Conservation (phyloP, 2,329 filamentous ascomycete genomes). For the Rhynchosporium agropyri region DNA sequence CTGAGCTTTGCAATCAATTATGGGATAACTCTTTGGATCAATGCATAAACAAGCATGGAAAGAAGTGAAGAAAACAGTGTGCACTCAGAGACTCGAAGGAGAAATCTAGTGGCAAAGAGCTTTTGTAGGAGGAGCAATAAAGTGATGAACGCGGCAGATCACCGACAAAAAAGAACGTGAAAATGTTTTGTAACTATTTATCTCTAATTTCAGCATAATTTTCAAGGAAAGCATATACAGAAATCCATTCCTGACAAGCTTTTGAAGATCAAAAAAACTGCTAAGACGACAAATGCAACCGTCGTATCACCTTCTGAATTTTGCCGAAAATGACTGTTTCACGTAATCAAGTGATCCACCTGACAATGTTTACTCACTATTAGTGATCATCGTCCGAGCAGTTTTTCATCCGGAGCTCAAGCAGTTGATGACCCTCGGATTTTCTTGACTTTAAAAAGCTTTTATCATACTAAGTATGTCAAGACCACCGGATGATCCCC, state of each 20-base stretch:
- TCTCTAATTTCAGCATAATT: too few species aligned
- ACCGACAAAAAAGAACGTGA: too few species aligned
- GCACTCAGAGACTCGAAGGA: not conserved
- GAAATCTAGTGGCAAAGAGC: not conserved
- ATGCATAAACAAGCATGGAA: constrained; percentile 22
- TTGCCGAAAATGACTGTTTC: constrained; percentile 4
- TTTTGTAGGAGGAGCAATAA: too few species aligned
- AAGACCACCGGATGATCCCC: not conserved
- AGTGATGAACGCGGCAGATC: too few species aligned
- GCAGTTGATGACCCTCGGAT: too few species aligned
- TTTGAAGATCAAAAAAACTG: not conserved
- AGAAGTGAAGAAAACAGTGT: not conserved
- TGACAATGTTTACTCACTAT: not conserved
- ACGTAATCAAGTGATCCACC: not conserved
- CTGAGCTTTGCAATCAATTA: constrained; percentile 54
- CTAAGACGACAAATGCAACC: not conserved
- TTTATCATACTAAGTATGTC: not conserved
- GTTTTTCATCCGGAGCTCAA: not conserved
- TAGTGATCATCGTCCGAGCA: too few species aligned
- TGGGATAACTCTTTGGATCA: constrained; percentile 51
- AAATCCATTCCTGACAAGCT: too few species aligned
- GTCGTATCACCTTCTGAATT: not conserved
- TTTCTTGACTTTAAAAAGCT: not conserved
- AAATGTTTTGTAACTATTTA: too few species aligned
- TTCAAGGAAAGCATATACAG: too few species aligned